A percentile compares a stretch with the other conserved stretches of the same genome.
Evolutionary conservation across 371 early-diverging fungal genomes (phyloP).

Genomic region (Mucor racemosus): DNA sequence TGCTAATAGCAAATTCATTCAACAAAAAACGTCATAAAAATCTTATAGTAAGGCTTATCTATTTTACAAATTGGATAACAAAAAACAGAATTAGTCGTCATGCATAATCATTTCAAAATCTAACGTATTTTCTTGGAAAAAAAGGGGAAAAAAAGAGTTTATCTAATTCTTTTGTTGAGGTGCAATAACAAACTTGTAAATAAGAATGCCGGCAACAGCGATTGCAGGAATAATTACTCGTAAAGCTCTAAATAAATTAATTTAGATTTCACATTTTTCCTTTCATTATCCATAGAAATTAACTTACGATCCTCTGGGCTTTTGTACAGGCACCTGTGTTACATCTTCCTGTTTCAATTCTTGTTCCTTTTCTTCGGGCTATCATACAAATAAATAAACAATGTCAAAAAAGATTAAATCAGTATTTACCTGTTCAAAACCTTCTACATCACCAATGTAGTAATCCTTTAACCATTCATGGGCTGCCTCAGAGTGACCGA

Average conservation of each 20-base stretch:
- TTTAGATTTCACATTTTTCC: constrained; percentile 1
- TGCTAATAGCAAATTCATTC: not conserved
- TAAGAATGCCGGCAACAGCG: constrained; percentile 29
- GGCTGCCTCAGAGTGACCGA: constrained; percentile 82
- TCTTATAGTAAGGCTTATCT: not conserved
- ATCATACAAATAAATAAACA: constrained; percentile 3
- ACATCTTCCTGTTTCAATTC: constrained; percentile 9
- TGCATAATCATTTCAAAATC: constrained; percentile 3
- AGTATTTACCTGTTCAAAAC: not conserved
- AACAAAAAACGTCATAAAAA: constrained; percentile 1
- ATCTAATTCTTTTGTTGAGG: constrained; percentile 19
- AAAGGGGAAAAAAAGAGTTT: not conserved
- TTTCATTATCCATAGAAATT: not conserved
- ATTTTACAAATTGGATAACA: not conserved
- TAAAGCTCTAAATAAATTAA: not conserved
- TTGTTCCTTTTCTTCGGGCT: not conserved
- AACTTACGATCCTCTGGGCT: constrained; percentile 45
- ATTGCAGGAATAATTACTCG: constrained; percentile 21
- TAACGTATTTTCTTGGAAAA: not conserved
- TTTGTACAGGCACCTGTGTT: constrained; percentile 30
- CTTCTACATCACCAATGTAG: constrained; percentile 39
- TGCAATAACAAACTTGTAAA: constrained; percentile 49
- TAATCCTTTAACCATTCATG: constrained; percentile 45
- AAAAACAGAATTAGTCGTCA: not conserved
- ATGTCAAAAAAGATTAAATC: not conserved